phyloP scores from a whole-genome alignment of 371 early-diverging fungal genomes.

The Cokeromyces recurvatus region DNA sequence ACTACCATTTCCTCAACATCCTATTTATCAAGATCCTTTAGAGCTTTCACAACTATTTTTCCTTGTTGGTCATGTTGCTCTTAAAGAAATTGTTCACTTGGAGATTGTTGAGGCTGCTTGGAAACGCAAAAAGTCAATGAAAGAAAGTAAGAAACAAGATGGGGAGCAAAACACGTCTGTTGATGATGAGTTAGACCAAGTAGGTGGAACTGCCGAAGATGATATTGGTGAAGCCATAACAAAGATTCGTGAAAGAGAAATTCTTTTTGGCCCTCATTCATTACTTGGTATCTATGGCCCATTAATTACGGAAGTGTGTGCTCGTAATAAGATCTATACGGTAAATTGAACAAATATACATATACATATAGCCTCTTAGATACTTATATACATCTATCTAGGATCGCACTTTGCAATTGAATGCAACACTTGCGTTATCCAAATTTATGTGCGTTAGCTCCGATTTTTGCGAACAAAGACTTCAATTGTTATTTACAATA shows the following conservation, averaged over 20 bases:
- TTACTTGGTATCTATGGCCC: constrained; percentile 81
- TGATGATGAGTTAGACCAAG: constrained; percentile 82
- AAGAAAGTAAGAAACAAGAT: background rate
- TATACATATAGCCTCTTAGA: background rate
- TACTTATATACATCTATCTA: constrained; percentile 21
- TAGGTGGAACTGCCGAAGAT: constrained; percentile 92
- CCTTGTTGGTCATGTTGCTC: constrained; percentile 90
- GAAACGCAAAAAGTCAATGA: constrained; percentile 15
- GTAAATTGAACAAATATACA: constrained; percentile 52
- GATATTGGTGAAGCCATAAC: constrained; percentile 88
- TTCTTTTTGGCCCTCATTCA: constrained; percentile 75
- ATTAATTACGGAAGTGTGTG: constrained; percentile 75
- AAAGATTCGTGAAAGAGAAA: constrained; percentile 85
- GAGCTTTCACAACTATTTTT: constrained; percentile 85
- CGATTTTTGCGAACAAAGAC: constrained; percentile 86
- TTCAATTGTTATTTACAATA: constrained; percentile 89
- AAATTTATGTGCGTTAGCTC: constrained; percentile 96
- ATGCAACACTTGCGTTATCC: constrained; percentile 80
- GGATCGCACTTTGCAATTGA: constrained; percentile 78
- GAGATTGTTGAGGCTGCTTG: constrained; percentile 58
- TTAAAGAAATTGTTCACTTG: constrained; percentile 92
- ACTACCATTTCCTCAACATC: constrained; percentile 22
- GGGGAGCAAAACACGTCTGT: constrained; percentile 15
- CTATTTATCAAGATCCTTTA: constrained; percentile 51
- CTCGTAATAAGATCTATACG: constrained; percentile 72